These are phyloP conservation scores for Elongisporangium undulatum DNA, from an alignment of 352 stramenopile species.

Conservation along the genomic window DNA sequence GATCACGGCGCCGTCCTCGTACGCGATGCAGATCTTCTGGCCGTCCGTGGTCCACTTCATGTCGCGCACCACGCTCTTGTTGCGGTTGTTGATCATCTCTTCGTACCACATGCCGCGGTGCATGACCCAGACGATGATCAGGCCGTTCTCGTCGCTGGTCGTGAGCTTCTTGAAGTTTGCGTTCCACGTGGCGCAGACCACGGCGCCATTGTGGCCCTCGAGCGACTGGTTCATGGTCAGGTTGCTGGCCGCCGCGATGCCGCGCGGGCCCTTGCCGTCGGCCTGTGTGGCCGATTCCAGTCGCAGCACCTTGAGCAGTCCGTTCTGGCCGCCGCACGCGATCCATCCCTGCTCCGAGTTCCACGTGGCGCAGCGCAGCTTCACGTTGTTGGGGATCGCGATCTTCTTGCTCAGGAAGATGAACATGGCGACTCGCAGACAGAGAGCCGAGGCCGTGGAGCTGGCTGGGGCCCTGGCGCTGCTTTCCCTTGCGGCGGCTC, in stretches of 20 bases:
- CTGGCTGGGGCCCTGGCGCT: no score
- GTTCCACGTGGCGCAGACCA: conserved; percentile 93
- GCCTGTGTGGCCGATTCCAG: conserved; percentile 73
- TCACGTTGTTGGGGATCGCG: conserved; percentile 91
- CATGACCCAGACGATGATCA: conserved; percentile 96
- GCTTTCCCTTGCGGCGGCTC: not conserved
- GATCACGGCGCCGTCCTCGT: conserved; percentile 93
- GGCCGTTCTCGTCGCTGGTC: conserved; percentile 91
- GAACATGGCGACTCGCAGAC: conserved; percentile 62
- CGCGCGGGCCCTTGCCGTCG: conserved; percentile 66
- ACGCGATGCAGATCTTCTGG: conserved; percentile 95
- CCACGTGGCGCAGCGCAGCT: conserved; percentile 89
- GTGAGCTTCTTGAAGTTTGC: conserved; percentile 93
- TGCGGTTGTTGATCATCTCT: conserved; percentile 97
- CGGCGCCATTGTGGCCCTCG: conserved; percentile 88
- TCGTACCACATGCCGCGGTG: conserved; percentile 94
- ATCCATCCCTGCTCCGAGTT: conserved; percentile 94
- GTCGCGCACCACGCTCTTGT: conserved; percentile 91
- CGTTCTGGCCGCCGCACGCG: conserved; percentile 91
- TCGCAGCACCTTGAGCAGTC: conserved; percentile 91
- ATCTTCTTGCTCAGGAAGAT: conserved; percentile 96
- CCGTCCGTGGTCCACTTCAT: conserved; percentile 95
- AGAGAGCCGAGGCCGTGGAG: not conserved
- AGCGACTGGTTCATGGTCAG: conserved; percentile 95
- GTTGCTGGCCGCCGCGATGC: conserved; percentile 86